A percentile compares a stretch with the other conserved stretches of the same genome.
Conservation (phyloP, 495 filamentous ascomycete species). For the Penicillium atrosanguineum region DNA sequence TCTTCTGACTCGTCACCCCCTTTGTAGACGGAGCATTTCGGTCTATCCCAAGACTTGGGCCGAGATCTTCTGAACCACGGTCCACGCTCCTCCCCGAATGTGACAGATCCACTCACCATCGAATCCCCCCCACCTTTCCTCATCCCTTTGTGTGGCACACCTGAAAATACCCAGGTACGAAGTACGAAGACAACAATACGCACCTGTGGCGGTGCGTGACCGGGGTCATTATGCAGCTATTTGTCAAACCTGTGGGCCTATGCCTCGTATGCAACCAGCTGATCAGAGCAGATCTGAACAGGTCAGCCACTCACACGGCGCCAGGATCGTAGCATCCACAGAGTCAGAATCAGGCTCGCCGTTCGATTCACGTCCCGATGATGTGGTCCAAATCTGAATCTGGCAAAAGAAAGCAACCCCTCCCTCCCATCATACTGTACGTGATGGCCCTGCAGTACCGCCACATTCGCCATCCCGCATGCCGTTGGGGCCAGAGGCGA, state of each 20-base stretch:
- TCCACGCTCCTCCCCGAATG: constrained; percentile 1
- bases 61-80: neutral
- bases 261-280: constrained; percentile 1
- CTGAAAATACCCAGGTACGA: neutral
- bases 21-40: neutral
- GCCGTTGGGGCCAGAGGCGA: neutral
- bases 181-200: neutral
- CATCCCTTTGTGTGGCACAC: constrained; percentile 16
- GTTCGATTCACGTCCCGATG: constrained; percentile 14
- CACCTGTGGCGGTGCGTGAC: constrained; percentile 21
- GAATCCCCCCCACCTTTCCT: neutral
- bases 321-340: constrained; percentile 5
- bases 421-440: constrained; percentile 6
- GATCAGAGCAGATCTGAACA: neutral
- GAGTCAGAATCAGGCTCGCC: neutral
- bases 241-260: constrained; percentile 14
- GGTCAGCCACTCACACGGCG: constrained; percentile 7
- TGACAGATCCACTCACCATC: constrained; percentile 15
- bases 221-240: constrained; percentile 7
- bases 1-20: neutral
- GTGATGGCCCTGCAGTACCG: constrained; percentile 19
- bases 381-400: constrained; percentile 25
- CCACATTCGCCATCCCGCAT: constrained; percentile 22
- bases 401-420: neutral
- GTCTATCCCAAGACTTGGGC: neutral